These are phyloP conservation scores for Pulveroboletus frians DNA, from an alignment of 768 basidiomycete genomes.

Conservation along the genomic window DNA sequence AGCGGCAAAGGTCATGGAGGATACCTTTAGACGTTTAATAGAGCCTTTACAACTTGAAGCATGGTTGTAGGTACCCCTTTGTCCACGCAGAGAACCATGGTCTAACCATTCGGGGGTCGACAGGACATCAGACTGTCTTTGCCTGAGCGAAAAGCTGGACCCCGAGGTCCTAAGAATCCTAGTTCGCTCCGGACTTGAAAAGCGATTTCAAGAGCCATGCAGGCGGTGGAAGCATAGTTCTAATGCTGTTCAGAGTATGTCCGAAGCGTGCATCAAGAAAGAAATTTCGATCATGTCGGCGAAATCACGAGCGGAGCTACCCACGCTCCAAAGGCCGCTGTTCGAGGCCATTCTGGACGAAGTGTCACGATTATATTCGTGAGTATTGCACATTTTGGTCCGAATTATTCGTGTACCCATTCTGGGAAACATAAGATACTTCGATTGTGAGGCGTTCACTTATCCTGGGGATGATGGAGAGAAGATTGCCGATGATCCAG, in stretches of 20 bases:
- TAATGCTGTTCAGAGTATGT: not conserved
- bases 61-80: conserved; percentile 16
- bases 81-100: not conserved
- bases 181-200: conserved; percentile 24
- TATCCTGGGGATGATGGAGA: not conserved
- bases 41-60: conserved; percentile 10
- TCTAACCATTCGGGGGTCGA: not conserved
- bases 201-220: conserved; percentile 22
- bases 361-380: conserved; percentile 21
- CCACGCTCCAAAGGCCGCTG: conserved; percentile 13
- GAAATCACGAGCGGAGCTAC: conserved; percentile 5
- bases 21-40: not conserved
- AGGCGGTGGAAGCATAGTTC: conserved; percentile 20
- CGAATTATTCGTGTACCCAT: not conserved
- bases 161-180: conserved; percentile 27
- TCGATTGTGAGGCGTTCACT: conserved; percentile 13
- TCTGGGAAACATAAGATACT: conserved; percentile 1
- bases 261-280: not conserved
- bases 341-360: conserved; percentile 25
- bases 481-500: not conserved
- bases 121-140: conserved; percentile 23
- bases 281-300: not conserved
- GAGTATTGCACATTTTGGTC: not conserved
- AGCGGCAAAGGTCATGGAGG: conserved; percentile 5
- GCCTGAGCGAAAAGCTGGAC: conserved; percentile 19